These are phyloP conservation scores for Rhizopus delemar DNA, from an alignment of 371 early-diverging fungal genomes.

Conservation along the genomic window DNA sequence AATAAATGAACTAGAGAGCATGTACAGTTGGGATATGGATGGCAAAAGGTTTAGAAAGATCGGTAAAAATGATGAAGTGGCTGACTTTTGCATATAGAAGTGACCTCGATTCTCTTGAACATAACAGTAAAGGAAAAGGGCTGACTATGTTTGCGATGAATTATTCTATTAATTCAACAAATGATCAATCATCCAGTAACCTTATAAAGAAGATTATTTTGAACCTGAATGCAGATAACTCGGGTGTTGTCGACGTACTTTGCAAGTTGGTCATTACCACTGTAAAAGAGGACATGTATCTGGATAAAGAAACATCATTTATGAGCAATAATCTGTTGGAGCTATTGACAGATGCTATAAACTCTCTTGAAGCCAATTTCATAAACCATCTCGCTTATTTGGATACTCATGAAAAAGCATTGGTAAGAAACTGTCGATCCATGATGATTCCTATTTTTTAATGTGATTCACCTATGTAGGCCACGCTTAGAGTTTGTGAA, in stretches of 20 bases:
- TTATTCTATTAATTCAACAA: background rate
- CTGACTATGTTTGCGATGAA: background rate
- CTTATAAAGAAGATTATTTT: slow-evolving; percentile 25
- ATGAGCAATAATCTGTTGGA: slow-evolving; percentile 12
- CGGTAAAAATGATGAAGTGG: no score
- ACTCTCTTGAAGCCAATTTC: slow-evolving; percentile 10
- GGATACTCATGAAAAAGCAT: background rate
- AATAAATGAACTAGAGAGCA: slow-evolving; percentile 36
- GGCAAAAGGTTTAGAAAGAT: background rate
- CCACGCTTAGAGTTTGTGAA: slow-evolving; percentile 30
- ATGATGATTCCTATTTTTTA: no score
- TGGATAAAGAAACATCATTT: background rate
- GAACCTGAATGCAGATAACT: slow-evolving; percentile 41
- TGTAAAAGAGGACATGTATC: slow-evolving; percentile 15
- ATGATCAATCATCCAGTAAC: background rate
- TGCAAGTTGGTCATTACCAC: slow-evolving; percentile 24
- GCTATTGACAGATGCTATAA: slow-evolving; percentile 12
- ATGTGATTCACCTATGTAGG: background rate
- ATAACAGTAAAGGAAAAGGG: background rate
- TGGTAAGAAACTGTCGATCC: background rate
- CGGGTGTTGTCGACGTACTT: slow-evolving; percentile 44
- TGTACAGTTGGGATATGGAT: slow-evolving; percentile 40
- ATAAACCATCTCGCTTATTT: background rate
- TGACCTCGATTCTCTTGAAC: background rate
- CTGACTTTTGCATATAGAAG: background rate